Conservation (phyloP, 1,139 yeast genomes). For the Taphrina sp. region DNA sequence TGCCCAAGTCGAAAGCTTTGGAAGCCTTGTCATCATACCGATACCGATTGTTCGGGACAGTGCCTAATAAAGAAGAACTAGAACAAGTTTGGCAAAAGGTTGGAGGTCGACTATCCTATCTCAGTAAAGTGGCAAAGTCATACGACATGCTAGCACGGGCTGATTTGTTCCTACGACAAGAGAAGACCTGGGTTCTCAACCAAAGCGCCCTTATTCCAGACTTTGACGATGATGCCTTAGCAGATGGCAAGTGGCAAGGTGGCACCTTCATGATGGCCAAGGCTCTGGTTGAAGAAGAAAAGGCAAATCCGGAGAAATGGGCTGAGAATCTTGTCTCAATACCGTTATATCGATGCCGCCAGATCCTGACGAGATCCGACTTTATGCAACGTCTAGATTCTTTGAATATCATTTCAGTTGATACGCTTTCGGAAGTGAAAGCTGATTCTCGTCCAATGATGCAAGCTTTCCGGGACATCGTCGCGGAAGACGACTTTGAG, state of each 20-base stretch:
- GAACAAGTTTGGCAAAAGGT: slow-evolving; percentile 63
- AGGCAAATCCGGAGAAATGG: slow-evolving; percentile 41
- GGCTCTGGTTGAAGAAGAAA: slow-evolving; percentile 69
- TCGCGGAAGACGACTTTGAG: slow-evolving; percentile 68
- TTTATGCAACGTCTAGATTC: slow-evolving; percentile 73
- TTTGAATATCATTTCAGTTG: slow-evolving; percentile 73
- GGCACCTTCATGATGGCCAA: slow-evolving; percentile 75
- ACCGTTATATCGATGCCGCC: slow-evolving; percentile 81
- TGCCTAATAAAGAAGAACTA: slow-evolving; percentile 48
- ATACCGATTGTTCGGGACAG: slow-evolving; percentile 50
- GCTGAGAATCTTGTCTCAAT: slow-evolving; percentile 56
- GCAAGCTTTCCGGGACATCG: slow-evolving; percentile 82
- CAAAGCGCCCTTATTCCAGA: slow-evolving; percentile 70
- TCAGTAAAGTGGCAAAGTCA: slow-evolving; percentile 70
- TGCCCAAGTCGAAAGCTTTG: slow-evolving; percentile 57
- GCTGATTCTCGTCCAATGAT: slow-evolving; percentile 88
- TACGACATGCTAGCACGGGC: slow-evolving; percentile 62
- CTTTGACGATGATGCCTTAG: slow-evolving; percentile 91
- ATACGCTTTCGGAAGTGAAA: slow-evolving; percentile 64
- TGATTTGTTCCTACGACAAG: slow-evolving; percentile 69
- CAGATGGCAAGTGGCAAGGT: slow-evolving; percentile 71
- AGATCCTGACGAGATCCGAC: slow-evolving; percentile 81
- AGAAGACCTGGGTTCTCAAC: slow-evolving; percentile 80
- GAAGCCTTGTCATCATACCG: slow-evolving; percentile 54
- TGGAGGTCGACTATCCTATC: slow-evolving; percentile 84